Evolutionary conservation across 2,329 filamentous ascomycete species (phyloP).

Genomic region (Lasiodiplodia sp.): DNA sequence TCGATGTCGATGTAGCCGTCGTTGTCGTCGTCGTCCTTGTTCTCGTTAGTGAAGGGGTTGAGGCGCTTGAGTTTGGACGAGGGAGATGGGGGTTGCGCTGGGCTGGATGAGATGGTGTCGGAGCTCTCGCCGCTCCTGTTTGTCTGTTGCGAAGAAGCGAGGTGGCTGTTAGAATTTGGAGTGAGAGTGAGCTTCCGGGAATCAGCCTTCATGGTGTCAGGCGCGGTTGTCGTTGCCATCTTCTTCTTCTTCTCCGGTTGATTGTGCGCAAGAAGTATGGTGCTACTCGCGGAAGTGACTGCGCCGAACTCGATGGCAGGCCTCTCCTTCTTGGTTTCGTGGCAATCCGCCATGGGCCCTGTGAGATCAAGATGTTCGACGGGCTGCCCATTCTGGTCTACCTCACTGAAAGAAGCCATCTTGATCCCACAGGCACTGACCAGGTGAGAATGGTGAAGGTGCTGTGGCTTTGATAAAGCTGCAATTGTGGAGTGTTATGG

Average conservation of each 20-base stretch:
- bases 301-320: background rate
- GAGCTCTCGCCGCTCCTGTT: background rate
- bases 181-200: background rate
- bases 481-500: background rate
- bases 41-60: background rate
- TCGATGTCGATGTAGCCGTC: background rate
- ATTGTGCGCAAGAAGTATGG: background rate
- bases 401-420: background rate
- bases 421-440: background rate
- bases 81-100: background rate
- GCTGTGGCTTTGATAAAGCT: background rate
- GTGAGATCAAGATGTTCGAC: background rate
- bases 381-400: background rate
- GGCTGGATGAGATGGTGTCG: background rate
- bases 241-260: background rate
- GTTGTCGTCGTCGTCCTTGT: background rate
- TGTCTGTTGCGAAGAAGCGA: background rate
- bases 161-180: background rate
- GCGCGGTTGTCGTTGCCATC: background rate
- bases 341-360: too few species aligned
- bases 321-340: background rate
- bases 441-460: background rate
- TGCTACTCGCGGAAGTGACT: background rate
- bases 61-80: background rate
- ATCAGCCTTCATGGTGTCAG: background rate